Evolutionary conservation across 208 protist species (phyloP).

Genomic region (Crithidia sp.): DNA sequence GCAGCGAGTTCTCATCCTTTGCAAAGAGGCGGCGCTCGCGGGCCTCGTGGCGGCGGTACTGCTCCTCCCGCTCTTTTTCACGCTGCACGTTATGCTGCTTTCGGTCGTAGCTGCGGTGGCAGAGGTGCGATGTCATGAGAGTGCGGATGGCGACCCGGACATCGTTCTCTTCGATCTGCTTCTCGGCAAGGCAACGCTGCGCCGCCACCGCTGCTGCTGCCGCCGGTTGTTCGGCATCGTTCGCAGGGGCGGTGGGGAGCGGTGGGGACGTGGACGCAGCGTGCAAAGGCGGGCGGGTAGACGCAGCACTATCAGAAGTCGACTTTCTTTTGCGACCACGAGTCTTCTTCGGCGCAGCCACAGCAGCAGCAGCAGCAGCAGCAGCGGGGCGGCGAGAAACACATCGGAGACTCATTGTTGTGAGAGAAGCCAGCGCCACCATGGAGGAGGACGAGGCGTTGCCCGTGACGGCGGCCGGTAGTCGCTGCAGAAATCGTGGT

Average conservation of each 20-base stretch:
- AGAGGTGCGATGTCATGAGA: conserved; percentile 72
- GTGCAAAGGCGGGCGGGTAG: neutral
- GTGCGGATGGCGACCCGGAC: conserved; percentile 75
- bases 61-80: conserved; percentile 41
- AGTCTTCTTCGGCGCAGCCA: neutral
- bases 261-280: neutral
- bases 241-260: neutral
- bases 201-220: too few species aligned
- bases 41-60: conserved; percentile 39
- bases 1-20: conserved; percentile 71
- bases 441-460: too few species aligned
- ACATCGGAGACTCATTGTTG: neutral
- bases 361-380: neutral
- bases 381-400: neutral
- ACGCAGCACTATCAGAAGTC: neutral
- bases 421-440: neutral
- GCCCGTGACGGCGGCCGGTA: too few species aligned
- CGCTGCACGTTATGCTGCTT: conserved; percentile 40
- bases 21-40: conserved; percentile 57
- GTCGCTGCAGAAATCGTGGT: too few species aligned
- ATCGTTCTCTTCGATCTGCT: conserved; percentile 60
- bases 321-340: conserved; percentile 4
- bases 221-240: neutral
- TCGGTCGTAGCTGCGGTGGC: conserved; percentile 29
- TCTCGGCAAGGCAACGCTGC: neutral